These are phyloP conservation scores for Friedmanniomyces simplex DNA, from an alignment of 495 filamentous ascomycete genomes.

Conservation along the genomic window DNA sequence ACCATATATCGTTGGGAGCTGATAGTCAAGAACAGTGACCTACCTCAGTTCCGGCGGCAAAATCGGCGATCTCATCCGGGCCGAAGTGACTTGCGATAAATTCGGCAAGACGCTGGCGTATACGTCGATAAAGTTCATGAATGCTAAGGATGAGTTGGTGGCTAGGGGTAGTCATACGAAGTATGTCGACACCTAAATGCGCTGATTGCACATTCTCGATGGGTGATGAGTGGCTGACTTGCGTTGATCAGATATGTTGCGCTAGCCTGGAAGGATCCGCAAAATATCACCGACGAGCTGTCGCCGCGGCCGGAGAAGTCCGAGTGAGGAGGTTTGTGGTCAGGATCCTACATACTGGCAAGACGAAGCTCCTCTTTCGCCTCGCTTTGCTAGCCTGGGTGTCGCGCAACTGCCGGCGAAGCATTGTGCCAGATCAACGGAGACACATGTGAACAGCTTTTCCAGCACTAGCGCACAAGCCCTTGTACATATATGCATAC, in stretches of 20 bases:
- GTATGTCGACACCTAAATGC: constrained; percentile 34
- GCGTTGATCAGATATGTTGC: constrained; percentile 26
- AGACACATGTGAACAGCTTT: too few relatives aligned
- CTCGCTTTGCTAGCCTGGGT: too few relatives aligned
- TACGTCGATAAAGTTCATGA: constrained; percentile 70
- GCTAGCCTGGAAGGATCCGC: constrained; percentile 32
- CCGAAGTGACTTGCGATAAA: constrained; percentile 74
- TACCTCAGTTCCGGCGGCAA: constrained; percentile 78
- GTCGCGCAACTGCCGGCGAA: too few relatives aligned
- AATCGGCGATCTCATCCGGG: constrained; percentile 65
- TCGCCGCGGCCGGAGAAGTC: constrained; percentile 13
- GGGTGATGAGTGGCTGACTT: background rate
- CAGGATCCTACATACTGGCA: too few relatives aligned
- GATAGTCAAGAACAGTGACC: too few relatives aligned
- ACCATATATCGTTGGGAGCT: too few relatives aligned
- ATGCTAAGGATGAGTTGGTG: constrained; percentile 63
- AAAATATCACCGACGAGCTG: constrained; percentile 33
- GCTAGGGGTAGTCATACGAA: constrained; percentile 95
- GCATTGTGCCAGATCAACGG: too few relatives aligned
- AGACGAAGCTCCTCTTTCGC: too few relatives aligned
- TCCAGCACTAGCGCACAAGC: too few relatives aligned
- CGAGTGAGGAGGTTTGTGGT: too few relatives aligned
- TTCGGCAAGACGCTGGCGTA: constrained; percentile 91
- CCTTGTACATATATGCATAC: background rate
- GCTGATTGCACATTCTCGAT: too few relatives aligned